Base-by-base conservation (phyloP, 306 rosid species). In the Trichosanthes truncata region DNA sequence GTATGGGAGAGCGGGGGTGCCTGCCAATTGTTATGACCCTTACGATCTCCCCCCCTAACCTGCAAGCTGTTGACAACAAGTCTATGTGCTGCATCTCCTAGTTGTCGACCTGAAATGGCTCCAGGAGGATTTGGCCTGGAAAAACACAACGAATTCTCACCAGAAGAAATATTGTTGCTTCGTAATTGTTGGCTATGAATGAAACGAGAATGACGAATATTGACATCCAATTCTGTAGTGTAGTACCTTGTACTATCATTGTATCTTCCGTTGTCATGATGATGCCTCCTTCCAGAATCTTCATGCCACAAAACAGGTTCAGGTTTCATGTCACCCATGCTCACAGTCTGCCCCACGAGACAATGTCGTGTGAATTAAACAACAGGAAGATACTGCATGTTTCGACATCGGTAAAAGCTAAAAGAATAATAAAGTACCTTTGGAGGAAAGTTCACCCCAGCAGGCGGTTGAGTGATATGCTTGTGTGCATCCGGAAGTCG, bases 271-370 rank as follows among this genome's bases (percentile, higher is more conserved):
- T 80, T 88, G 45, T 87, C 84, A 56, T 29, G 35, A 17, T 49
- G 62, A 4, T 57, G 86, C 81, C 69, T 87, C 87, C 96, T 80
- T 31, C 95, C 97, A 5, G 83, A 77, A 77, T 92, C 97, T 88
- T 96, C 98, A 83, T 96, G 99, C 99, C 99, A 91, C 55, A 90
- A 80, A 80, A 65, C 92, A 63, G 96, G 98, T 21, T 82, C 92
- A 78, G 97, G 93, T 84, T 90, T 85, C 72, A 96, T 2, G 87
- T 96, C 94, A 59, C 90, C 94, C 67, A 82, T 1, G 26, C 84
- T 81, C 77, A 96, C 97, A 57, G 7, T 83, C 99, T 96, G 90
- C 18, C 77, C 18, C 77, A 26, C 33, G 77, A 3, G 69, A 82
- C 14, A 49, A 23, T 13, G 52, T 35, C 57, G 36, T 7, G 80